Conservation (phyloP, 2,329 filamentous ascomycete species). For the Fusarium succisae region DNA sequence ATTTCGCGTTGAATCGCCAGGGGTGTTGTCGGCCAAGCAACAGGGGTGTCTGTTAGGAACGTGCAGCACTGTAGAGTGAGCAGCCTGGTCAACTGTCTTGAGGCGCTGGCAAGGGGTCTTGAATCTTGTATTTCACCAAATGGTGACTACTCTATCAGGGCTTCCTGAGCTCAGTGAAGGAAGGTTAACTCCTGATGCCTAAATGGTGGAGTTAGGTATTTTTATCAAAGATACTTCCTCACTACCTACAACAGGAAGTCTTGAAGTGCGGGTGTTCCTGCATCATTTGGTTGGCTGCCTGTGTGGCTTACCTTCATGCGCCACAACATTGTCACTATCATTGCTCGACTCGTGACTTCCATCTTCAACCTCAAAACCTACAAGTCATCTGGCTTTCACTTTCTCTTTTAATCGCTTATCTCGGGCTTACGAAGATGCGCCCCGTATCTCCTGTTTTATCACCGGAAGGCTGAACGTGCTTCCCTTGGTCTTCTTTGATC, state of each 20-base stretch:
- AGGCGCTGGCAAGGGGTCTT: neutral
- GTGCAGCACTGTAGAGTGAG: slow-evolving; percentile 3
- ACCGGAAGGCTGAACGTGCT: slow-evolving; percentile 15
- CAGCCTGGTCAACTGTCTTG: neutral
- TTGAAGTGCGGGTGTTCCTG: slow-evolving; percentile 10
- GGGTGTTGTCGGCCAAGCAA: slow-evolving; percentile 37
- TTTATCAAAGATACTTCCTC: neutral
- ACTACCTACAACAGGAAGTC: neutral
- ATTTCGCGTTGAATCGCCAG: slow-evolving; percentile 16
- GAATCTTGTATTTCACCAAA: neutral
- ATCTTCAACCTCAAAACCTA: slow-evolving; percentile 33
- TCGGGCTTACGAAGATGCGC: slow-evolving; percentile 24
- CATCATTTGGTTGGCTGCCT: slow-evolving; percentile 34
- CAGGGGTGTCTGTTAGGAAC: slow-evolving; percentile 21
- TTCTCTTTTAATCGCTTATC: slow-evolving; percentile 13
- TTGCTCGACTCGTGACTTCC: slow-evolving; percentile 41
- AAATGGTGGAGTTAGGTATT: neutral
- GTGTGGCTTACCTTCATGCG: slow-evolving; percentile 38
- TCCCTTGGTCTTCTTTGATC: slow-evolving; percentile 1
- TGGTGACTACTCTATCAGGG: neutral
- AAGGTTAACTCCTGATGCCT: too few relatives aligned
- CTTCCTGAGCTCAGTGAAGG: neutral
- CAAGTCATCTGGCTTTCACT: slow-evolving; percentile 39
- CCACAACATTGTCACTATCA: slow-evolving; percentile 35
- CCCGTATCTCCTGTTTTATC: neutral